These are phyloP conservation scores for Colletotrichum viniferum DNA, from an alignment of 2,329 filamentous ascomycete species.

Conservation along the genomic window DNA sequence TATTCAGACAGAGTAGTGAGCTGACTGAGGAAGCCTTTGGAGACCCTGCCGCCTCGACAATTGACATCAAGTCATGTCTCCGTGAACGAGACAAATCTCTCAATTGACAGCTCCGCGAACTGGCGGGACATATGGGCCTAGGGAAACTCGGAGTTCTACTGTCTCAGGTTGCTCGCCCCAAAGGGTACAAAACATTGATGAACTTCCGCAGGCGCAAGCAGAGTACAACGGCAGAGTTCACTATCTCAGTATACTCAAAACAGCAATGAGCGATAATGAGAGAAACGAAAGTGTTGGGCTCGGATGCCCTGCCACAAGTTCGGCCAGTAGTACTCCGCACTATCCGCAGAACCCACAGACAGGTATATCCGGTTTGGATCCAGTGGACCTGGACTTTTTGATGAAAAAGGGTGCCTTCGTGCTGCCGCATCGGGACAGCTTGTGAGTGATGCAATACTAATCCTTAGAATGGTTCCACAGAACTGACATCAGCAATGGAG, in stretches of 20 bases:
- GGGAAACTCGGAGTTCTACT: not conserved
- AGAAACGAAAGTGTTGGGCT: not conserved
- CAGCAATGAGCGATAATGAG: not conserved
- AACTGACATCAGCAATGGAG: not conserved
- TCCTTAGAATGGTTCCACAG: no score
- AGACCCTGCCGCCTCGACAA: no score
- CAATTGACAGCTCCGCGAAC: not conserved
- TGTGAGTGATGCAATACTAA: no score
- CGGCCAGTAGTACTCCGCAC: not conserved
- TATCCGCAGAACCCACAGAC: not conserved
- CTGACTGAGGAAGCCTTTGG: not conserved
- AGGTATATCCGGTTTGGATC: not conserved
- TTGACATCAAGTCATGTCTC: not conserved
- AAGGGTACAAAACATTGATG: not conserved
- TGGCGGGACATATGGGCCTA: not conserved
- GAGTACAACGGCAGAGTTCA: not conserved
- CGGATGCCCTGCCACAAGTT: not conserved
- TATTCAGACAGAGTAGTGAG: no score
- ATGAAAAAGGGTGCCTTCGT: not conserved
- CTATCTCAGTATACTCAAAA: not conserved
- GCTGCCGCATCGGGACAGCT: not conserved
- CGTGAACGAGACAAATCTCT: not conserved
- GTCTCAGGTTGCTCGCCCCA: not conserved
- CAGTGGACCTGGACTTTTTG: not conserved
- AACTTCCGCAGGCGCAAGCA: not conserved